These are phyloP conservation scores for Penicillium oxalicum DNA, from an alignment of 2,329 filamentous ascomycete genomes.

Conservation along the genomic window DNA sequence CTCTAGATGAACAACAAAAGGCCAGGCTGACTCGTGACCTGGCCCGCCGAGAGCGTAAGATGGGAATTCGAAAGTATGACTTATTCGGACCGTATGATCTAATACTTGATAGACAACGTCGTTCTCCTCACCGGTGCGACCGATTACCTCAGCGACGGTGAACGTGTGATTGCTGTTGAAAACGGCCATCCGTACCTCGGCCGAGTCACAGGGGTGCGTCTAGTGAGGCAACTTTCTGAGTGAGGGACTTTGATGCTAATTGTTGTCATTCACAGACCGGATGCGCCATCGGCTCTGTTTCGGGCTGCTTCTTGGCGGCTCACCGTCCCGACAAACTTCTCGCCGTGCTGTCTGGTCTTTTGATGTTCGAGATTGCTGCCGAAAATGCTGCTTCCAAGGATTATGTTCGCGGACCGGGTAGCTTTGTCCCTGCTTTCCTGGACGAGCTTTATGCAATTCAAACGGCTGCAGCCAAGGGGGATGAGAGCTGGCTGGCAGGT, in stretches of 20 bases:
- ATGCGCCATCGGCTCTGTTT: conserved; percentile 75
- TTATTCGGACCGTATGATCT: conserved; percentile 1
- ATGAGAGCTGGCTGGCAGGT: conserved; percentile 31
- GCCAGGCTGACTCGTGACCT: conserved; percentile 59
- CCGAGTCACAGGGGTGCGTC: conserved; percentile 41
- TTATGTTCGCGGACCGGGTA: conserved; percentile 72
- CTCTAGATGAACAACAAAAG: conserved; percentile 49
- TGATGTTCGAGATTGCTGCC: conserved; percentile 74
- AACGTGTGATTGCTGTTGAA: conserved; percentile 57
- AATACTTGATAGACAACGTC: conserved; percentile 46
- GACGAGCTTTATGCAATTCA: conserved; percentile 57
- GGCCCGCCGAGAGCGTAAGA: conserved; percentile 56
- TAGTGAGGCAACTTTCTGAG: neutral
- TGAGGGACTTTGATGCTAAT: neutral
- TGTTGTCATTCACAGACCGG: conserved; percentile 49
- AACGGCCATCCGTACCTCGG: conserved; percentile 65
- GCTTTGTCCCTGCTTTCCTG: conserved; percentile 78
- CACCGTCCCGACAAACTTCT: conserved; percentile 59
- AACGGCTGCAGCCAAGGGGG: conserved; percentile 28
- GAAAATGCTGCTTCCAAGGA: conserved; percentile 55
- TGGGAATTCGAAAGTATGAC: neutral
- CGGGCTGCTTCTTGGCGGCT: conserved; percentile 69
- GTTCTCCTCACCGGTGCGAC: conserved; percentile 75
- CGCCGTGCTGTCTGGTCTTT: conserved; percentile 64
- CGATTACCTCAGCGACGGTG: conserved; percentile 73